Base-by-base conservation (phyloP, 2,329 filamentous ascomycete genomes). In the Aureobasidium zeae region DNA sequence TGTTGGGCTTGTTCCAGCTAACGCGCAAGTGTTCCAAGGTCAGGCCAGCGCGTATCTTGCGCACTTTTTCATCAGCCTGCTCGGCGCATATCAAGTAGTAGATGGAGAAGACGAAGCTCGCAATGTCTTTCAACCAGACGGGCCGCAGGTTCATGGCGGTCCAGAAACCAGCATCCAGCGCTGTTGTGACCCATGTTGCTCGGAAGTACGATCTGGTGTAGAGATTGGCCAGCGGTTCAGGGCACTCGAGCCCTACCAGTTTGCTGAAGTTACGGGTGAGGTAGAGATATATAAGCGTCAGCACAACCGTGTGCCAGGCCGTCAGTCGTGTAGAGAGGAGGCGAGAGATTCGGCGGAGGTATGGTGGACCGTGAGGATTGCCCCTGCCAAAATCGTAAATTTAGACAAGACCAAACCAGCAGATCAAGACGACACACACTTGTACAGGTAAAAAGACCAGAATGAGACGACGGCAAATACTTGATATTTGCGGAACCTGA, bases 161-260 rank as follows among this genome's bases (percentile, higher is more conserved):
- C 91, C 91, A 98, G 63, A 95, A 98, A 1, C 91, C 91, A 5
- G 91, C 91, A 56, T 98, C 91, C 48, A 98, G 67, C 0, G 87
- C 91, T 0, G 91, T 98, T 42, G 91, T 80, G 12, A 96, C 77
- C 91, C 91, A 98, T 59, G 91, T 98, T 44, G 91, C 91, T 36
- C 91, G 81, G 62, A 94, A 98, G 67, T 93, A 98, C 20, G 84
- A 80, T 39, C 86, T 74, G 44, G 85, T 86, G 67, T 98, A 98
- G 61, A 96, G 81, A 58, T 94, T 94, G 21, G 88, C 83, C 57
- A 98, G 73, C 15, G 91, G 91, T 56, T 98, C 91, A 3, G 91
- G 89, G 52, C 83, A 88, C 53, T 94, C 87, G 39, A 98, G 76
- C 3, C 87, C 86, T 46, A 94, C 76, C 4, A 98, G 76, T 51